phyloP scores from a whole-genome alignment of 169 alveolate species.

The Cyclospora cayetanensis region DNA sequence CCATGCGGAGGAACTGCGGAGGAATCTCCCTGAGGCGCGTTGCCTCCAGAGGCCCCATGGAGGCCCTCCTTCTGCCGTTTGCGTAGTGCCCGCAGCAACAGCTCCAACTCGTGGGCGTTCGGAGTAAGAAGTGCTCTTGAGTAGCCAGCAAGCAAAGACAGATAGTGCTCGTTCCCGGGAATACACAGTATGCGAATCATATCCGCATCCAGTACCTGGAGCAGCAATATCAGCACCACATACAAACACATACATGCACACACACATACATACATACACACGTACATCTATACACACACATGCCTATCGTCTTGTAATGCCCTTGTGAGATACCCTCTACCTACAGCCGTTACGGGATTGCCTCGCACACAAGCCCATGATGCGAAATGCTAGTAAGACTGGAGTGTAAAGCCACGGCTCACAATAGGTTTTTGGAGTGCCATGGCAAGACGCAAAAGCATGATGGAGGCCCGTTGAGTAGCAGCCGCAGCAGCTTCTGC shows the following conservation, averaged over 20 bases:
- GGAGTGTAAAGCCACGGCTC: not conserved
- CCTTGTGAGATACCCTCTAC: too few species aligned
- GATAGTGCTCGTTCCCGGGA: constrained; percentile 9
- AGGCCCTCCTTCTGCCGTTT: not conserved
- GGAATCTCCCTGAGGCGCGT: not conserved
- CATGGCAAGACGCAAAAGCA: not conserved
- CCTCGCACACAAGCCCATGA: too few species aligned
- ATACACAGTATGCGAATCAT: constrained; percentile 61
- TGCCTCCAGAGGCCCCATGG: not conserved
- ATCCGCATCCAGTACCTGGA: constrained; percentile 67
- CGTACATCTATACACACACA: too few species aligned
- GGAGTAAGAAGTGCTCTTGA: constrained; percentile 28
- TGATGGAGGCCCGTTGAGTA: not conserved
- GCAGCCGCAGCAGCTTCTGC: constrained; percentile 33
- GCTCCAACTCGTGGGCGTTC: constrained; percentile 36
- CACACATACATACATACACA: not conserved
- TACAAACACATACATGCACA: not conserved
- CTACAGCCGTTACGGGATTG: too few species aligned
- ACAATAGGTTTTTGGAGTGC: not conserved
- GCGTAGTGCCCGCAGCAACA: constrained; percentile 27
- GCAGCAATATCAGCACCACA: not conserved
- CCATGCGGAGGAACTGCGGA: not conserved
- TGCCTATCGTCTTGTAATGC: too few species aligned
- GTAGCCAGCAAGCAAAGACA: constrained; percentile 17
- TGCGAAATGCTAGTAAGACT: too few species aligned